Percentiles rank a stretch among this genome's conserved stretches.
phyloP scores from a whole-genome alignment of 768 basidiomycete species.

The Coprinellus micaceus region DNA sequence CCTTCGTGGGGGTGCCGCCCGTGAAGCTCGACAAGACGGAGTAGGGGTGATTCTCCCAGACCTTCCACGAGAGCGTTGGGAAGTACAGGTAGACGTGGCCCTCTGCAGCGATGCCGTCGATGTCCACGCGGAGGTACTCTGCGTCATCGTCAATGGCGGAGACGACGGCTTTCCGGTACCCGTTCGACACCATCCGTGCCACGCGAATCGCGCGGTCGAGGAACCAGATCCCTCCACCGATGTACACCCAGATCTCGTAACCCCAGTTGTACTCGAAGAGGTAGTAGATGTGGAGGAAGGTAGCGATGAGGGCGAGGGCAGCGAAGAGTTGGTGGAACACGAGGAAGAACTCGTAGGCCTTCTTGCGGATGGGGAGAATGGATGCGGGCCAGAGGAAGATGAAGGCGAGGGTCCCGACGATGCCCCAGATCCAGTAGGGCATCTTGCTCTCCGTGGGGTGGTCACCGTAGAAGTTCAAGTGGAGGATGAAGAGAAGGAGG shows the following conservation, averaged over 20 bases:
- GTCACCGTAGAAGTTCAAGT: neutral
- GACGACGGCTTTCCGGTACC: conserved; percentile 6
- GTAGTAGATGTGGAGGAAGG: conserved; percentile 10
- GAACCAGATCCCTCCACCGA: conserved; percentile 9
- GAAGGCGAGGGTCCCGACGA: conserved; percentile 10
- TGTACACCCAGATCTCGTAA: conserved; percentile 14
- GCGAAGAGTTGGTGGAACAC: conserved; percentile 42
- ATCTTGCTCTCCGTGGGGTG: conserved; percentile 3
- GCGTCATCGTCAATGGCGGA: conserved; percentile 3
- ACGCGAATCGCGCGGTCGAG: conserved; percentile 8
- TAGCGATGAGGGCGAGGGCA: conserved; percentile 9
- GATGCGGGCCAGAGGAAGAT: conserved; percentile 29
- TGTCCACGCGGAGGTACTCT: conserved; percentile 7
- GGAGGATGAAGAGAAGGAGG: neutral
- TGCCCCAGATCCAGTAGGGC: conserved; percentile 12
- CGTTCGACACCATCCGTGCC: conserved; percentile 6
- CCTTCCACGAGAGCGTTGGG: conserved; percentile 7
- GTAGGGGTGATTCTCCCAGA: conserved; percentile 13
- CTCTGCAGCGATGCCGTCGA: conserved; percentile 7
- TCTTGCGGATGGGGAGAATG: conserved; percentile 44
- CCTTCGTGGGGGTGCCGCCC: neutral
- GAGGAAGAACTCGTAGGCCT: conserved; percentile 51
- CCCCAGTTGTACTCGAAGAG: conserved; percentile 11
- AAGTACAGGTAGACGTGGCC: conserved; percentile 12
- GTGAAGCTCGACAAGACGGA: conserved; percentile 9